phyloP scores from a whole-genome alignment of 2,329 filamentous ascomycete species.

The Leptographium radiaticola region DNA sequence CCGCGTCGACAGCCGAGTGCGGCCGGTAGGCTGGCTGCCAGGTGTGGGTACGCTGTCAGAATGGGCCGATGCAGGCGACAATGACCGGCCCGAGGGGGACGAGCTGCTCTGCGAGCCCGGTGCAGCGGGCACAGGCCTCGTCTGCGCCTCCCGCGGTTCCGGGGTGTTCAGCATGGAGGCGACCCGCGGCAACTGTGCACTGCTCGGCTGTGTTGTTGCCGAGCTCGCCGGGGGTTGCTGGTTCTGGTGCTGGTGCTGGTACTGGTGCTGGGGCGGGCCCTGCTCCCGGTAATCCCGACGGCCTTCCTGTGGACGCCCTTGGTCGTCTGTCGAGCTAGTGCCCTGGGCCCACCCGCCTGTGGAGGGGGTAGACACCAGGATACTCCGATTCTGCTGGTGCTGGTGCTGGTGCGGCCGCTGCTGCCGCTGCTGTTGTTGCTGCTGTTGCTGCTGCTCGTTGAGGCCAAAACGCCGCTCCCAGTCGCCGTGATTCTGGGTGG shows the following conservation, averaged over 20 bases:
- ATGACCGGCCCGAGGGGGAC: not conserved
- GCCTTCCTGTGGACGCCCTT: constrained; percentile 5
- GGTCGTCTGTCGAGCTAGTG: not conserved
- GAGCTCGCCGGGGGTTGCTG: not conserved
- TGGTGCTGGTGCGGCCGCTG: constrained; percentile 1
- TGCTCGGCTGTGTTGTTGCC: not conserved
- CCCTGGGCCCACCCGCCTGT: not conserved
- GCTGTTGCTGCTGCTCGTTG: not conserved
- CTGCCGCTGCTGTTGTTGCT: constrained; percentile 7
- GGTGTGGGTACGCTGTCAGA: not conserved
- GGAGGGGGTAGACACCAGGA: not conserved
- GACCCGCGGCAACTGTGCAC: not conserved
- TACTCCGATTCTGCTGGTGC: not conserved
- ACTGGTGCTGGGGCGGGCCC: not conserved
- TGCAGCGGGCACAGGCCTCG: no score
- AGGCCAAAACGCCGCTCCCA: not conserved
- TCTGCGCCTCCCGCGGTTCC: not conserved
- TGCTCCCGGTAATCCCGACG: not conserved
- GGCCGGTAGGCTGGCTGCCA: no score
- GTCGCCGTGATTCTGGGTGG: not conserved
- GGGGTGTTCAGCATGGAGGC: not conserved
- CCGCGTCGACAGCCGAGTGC: no score
- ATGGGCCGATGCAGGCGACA: not conserved
- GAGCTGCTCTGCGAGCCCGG: not conserved
- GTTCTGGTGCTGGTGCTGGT: not conserved